phyloP scores from a whole-genome alignment of 208 protist genomes.

The Acanthamoeba castellanii region DNA sequence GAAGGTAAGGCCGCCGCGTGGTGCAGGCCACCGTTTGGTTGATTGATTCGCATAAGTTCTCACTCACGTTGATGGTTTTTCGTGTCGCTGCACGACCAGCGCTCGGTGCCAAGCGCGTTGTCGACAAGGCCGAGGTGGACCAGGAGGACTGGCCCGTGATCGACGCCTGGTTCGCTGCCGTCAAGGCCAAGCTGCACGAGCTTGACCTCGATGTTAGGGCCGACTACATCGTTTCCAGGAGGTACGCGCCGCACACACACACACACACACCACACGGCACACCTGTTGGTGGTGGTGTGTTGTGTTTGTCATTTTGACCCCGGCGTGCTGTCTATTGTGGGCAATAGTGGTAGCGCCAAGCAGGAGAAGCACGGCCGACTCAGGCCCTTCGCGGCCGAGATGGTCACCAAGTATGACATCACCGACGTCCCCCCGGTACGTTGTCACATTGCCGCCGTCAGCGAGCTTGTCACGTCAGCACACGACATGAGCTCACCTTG shows the following conservation, averaged over 20 bases:
- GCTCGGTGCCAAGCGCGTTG: slow-evolving; percentile 21
- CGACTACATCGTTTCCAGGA: slow-evolving; percentile 65
- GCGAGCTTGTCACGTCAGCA: too few relatives aligned
- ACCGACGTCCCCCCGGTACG: slow-evolving; percentile 20
- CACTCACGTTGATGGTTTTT: not conserved
- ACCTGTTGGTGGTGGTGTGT: too few relatives aligned
- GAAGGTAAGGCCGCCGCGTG: slow-evolving; percentile 56
- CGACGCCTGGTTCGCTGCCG: slow-evolving; percentile 22
- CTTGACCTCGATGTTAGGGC: slow-evolving; percentile 37
- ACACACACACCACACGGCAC: too few relatives aligned
- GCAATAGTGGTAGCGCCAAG: slow-evolving; percentile 31
- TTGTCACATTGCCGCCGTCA: not conserved
- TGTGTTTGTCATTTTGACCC: too few relatives aligned
- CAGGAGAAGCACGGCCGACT: slow-evolving; percentile 60
- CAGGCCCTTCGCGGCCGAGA: slow-evolving; percentile 28
- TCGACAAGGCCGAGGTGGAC: slow-evolving; percentile 36
- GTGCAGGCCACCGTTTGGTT: too few relatives aligned
- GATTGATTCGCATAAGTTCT: too few relatives aligned
- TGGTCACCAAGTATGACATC: slow-evolving; percentile 36
- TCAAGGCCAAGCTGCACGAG: slow-evolving; percentile 3
- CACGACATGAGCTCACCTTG: not conserved
- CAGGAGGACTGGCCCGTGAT: slow-evolving; percentile 68
- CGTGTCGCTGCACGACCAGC: not conserved
- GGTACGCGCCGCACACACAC: not conserved
- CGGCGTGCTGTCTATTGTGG: not conserved